Conservation (phyloP, 1,284 basidiomycete species). For the Papiliotrema fonsecae region DNA sequence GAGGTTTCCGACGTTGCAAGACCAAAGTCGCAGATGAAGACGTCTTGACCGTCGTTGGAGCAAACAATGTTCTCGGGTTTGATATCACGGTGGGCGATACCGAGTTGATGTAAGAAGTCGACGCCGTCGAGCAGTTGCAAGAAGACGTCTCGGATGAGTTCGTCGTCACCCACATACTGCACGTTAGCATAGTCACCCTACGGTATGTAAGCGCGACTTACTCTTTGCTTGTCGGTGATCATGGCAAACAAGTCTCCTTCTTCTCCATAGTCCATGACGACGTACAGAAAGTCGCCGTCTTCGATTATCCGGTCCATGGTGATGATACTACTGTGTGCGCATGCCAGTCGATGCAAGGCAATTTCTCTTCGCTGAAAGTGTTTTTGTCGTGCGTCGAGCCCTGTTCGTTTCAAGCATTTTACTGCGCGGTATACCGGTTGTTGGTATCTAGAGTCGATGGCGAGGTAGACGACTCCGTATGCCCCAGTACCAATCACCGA, state of each 20-base stretch:
- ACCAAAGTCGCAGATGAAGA: slow-evolving; percentile 95
- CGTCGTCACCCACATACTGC: slow-evolving; percentile 71
- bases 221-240: slow-evolving; percentile 56
- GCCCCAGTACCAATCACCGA: slow-evolving; percentile 89
- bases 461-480: slow-evolving; percentile 93
- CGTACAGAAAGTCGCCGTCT: slow-evolving; percentile 55
- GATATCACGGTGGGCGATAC: slow-evolving; percentile 91
- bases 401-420: slow-evolving; percentile 68
- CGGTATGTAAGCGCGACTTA: slow-evolving; percentile 21
- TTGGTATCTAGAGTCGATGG: slow-evolving; percentile 58
- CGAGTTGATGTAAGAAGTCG: slow-evolving; percentile 64
- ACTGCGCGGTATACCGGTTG: slow-evolving; percentile 65
- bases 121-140: slow-evolving; percentile 91
- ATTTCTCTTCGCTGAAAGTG: slow-evolving; percentile 76
- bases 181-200: slow-evolving; percentile 6
- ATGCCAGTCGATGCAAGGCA: slow-evolving; percentile 58
- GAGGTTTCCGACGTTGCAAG: slow-evolving; percentile 84
- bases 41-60: slow-evolving; percentile 64
- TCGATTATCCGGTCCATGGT: slow-evolving; percentile 84
- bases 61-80: slow-evolving; percentile 98
- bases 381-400: slow-evolving; percentile 63
- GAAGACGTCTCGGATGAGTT: slow-evolving; percentile 78
- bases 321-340: slow-evolving; percentile 72
- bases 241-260: slow-evolving; percentile 89
- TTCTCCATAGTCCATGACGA: slow-evolving; percentile 64